Evolutionary conservation across 495 filamentous ascomycete genomes (phyloP), one percentile per base, ranked within the genome.

Genomic region (Apiosordaria backusii): DNA sequence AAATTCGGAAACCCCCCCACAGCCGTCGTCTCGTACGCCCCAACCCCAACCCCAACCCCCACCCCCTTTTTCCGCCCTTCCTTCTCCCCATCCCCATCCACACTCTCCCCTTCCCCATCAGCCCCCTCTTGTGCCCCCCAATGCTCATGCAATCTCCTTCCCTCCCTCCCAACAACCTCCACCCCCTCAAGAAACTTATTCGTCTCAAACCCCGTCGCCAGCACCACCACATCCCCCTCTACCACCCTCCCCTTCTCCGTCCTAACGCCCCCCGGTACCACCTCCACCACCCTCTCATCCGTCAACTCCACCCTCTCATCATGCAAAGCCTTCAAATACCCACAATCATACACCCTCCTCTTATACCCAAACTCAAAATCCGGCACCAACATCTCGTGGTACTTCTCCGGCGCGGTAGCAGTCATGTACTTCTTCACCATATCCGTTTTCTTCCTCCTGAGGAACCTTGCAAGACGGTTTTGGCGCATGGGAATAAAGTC

Each of bases 1-100:
- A 83, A 75, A 62, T 83, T 83, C 6, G 80, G 80, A 65, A 80
- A 82, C 22, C 75, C 74, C 63, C 71, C 70, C 7, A 83, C 59
- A 18, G 62, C 64, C 1, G 71, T 68, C 3, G 70, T 74, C 45
- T 77, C 68, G 68, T 83, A 83, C 18, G 79, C 80, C 60, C 74
- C 75, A 9, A 76, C 69, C 4, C 35, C 35, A n/a, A n/a, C n/a
- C n/a, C n/a, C n/a, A n/a, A n/a, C n/a, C n/a, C 74, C 75, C 15
- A 76, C 69, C 4, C 35, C 35, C 35, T 1, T 45, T 13, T 2
- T 2, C n/a, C n/a, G n/a, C 35, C 9, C 35, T 1, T 45, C 13
- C 35, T 45, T 7, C 27, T 29, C 27, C 27, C 27, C 27, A 29
- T 13, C 35, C 35, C 35, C 35, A 45, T 45, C 35, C n/a, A n/a